Conservation (phyloP, 2,329 filamentous ascomycete species). For the Claviceps cyperi region DNA sequence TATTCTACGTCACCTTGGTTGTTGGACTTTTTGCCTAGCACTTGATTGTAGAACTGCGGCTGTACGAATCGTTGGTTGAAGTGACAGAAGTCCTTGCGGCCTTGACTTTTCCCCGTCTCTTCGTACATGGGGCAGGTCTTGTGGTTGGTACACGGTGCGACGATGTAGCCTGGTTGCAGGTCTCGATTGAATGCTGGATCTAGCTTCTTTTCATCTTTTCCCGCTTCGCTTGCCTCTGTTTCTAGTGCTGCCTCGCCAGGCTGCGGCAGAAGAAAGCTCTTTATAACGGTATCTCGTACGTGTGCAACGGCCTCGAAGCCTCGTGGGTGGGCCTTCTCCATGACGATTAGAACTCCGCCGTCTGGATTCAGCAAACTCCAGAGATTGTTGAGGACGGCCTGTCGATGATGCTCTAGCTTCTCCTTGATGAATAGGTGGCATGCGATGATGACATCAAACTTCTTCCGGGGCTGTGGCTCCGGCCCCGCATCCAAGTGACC, state of each 20-base stretch:
- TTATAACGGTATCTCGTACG: constrained; percentile 64
- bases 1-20: constrained; percentile 89
- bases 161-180: constrained; percentile 47
- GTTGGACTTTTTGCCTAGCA: constrained; percentile 52
- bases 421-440: constrained; percentile 69
- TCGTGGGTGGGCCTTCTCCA: constrained; percentile 82
- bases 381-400: constrained; percentile 68
- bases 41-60: constrained; percentile 64
- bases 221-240: constrained; percentile 13
- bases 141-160: constrained; percentile 81
- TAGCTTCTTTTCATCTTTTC: constrained; percentile 11
- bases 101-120: constrained; percentile 50
- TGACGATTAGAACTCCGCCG: constrained; percentile 71
- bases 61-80: constrained; percentile 82
- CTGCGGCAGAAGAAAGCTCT: constrained; percentile 50
- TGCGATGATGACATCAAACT: constrained; percentile 80
- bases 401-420: constrained; percentile 62
- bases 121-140: constrained; percentile 77
- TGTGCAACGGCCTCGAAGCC: constrained; percentile 88
- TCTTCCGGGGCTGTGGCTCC: constrained; percentile 49
- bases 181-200: constrained; percentile 25
- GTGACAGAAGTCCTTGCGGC: constrained; percentile 80
- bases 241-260: constrained; percentile 20
- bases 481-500: constrained; percentile 43
- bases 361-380: constrained; percentile 76